These are phyloP conservation scores for Candida incommunis DNA, from an alignment of 805 yeast species.

Conservation along the genomic window DNA sequence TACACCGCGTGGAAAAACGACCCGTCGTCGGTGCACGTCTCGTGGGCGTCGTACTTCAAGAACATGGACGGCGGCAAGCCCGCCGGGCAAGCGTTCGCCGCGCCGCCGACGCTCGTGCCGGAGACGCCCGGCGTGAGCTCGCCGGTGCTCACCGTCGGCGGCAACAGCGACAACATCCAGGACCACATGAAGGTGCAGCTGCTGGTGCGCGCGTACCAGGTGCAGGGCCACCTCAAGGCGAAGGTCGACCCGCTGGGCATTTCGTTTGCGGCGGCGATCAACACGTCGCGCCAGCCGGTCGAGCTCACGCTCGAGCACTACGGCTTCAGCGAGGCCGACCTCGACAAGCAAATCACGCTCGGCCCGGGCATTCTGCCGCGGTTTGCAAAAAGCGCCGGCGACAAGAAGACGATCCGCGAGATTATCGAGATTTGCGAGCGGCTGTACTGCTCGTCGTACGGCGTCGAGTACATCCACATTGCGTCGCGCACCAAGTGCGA, in stretches of 20 bases:
- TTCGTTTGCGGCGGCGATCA: constrained; percentile 56
- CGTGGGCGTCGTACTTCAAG: constrained; percentile 93
- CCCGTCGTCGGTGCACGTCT: constrained; percentile 81
- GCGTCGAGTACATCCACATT: constrained; percentile 92
- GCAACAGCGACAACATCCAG: constrained; percentile 49
- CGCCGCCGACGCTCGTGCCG: constrained; percentile 87
- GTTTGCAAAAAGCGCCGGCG: constrained; percentile 54
- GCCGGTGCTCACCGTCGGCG: constrained; percentile 33
- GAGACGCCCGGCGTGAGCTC: constrained; percentile 67
- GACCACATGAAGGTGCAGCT: constrained; percentile 91
- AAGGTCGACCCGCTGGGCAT: constrained; percentile 91
- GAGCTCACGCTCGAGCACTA: constrained; percentile 88
- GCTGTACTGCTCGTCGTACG: constrained; percentile 77
- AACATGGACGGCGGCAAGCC: constrained; percentile 63
- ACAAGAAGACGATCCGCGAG: constrained; percentile 54
- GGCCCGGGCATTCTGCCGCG: constrained; percentile 98
- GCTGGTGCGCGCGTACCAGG: constrained; percentile 96
- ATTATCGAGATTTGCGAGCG: constrained; percentile 65
- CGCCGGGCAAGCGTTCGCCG: constrained; percentile 62
- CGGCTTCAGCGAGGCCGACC: constrained; percentile 77
- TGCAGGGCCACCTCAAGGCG: constrained; percentile 94
- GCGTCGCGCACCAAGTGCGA: constrained; percentile 93
- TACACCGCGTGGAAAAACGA: constrained; percentile 87
- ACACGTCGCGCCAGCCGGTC: constrained; percentile 39
- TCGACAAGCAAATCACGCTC: constrained; percentile 68